Base-by-base conservation (phyloP, 257 asterid species). In the Solanum microdontum region DNA sequence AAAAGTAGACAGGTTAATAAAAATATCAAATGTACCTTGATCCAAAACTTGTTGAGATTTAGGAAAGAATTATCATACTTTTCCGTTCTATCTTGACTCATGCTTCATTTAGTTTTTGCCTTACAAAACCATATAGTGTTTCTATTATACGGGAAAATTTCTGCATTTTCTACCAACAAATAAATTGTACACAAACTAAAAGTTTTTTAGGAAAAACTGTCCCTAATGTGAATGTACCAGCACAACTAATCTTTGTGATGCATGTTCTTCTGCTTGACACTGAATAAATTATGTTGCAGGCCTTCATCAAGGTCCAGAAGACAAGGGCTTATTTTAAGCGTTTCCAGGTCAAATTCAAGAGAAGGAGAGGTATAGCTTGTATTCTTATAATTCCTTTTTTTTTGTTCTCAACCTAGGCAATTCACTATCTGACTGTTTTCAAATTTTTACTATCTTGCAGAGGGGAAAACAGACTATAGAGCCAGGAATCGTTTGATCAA, bases 401-500 rank as follows among this genome's bases (percentile, higher is more conserved):
- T 19, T 45, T 28, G 11, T 80, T 80, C 66, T 8, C 69, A 80
- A 48, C 36, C 33, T 80, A 28, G 12, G 11, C 68, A 17, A 32
- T 37, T 48, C 9, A 5, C n/a, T 66, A 2, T 72, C 28, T 73
- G 8, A 80, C 34, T 58, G 32, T 23, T 69, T 23, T 39, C 33
- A 4, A 51, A 75, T 43, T 26, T 6, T 11, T 83, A 45, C 60
- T 24, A 87, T 85, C 84, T 0, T 79, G 84, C 90, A 94, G 97
- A 84, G 88, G 97, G 98, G 2, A 95, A 95, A 92, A 95, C 98
- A 6, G 98, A 95, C 80, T 95, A 94, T 86, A 90, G 97, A 87
- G 98, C 98, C 0, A 93, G 97, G 91, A 93, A 89, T 82, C 93
- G 96, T 7, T 91, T 94, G 55, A 95, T 95, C 89, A 94, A 94